A percentile compares a stretch with the other conserved stretches of the same genome.
phyloP scores from a whole-genome alignment of 225 moss, liverwort and hornwort species.

The Antitrichia curtipendula region DNA sequence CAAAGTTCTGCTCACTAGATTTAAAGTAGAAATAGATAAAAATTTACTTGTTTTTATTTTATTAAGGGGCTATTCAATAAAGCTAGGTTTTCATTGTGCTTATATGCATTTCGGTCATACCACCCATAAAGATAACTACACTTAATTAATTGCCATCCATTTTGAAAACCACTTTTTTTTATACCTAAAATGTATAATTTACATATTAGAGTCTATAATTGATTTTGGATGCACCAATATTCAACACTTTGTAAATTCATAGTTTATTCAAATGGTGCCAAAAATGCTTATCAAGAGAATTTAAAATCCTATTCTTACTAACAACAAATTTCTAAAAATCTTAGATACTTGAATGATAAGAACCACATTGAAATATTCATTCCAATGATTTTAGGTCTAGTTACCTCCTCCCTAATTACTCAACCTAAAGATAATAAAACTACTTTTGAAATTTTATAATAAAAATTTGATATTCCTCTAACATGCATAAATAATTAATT shows the following conservation, averaged over 20 bases:
- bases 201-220: accelerated
- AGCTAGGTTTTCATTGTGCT: not conserved
- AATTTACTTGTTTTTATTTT: not conserved
- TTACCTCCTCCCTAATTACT: accelerated
- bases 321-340: accelerated
- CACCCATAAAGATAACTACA: accelerated
- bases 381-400: not conserved
- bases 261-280: not conserved
- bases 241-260: not conserved
- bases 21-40: not conserved
- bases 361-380: not conserved
- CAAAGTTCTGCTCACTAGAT: not conserved
- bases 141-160: not conserved
- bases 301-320: not conserved
- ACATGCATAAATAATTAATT: not conserved
- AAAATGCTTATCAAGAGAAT: not conserved
- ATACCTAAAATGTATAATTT: not conserved
- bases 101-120: not conserved
- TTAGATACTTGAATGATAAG: not conserved
- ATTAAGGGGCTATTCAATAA: not conserved
- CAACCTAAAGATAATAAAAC: not conserved
- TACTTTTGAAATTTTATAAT: no score
- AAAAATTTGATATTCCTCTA: not conserved
- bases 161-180: not conserved
- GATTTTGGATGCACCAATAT: not conserved